Conservation (phyloP, 768 basidiomycete genomes). For the Leccinellum luteum region DNA sequence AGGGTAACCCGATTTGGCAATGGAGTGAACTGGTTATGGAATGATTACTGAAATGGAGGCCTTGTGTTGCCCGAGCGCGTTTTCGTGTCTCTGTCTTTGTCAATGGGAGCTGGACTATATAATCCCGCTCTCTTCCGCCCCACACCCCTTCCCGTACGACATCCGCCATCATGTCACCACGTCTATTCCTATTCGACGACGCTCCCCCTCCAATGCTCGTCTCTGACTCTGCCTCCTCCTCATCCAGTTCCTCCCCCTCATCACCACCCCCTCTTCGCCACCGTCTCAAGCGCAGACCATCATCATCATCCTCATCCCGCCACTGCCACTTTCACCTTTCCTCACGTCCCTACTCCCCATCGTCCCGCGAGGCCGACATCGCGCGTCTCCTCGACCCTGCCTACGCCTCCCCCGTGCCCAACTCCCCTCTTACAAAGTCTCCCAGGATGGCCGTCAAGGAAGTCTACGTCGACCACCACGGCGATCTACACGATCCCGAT, state of each 20-base stretch:
- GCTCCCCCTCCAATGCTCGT: slow-evolving; percentile 12
- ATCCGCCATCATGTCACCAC: background rate
- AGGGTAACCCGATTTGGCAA: slow-evolving; percentile 13
- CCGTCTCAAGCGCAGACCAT: slow-evolving; percentile 23
- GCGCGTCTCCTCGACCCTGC: slow-evolving; percentile 64
- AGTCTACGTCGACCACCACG: slow-evolving; percentile 59
- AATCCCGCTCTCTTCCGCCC: slow-evolving; percentile 25
- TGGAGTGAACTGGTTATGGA: slow-evolving; percentile 20
- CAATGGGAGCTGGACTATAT: slow-evolving; percentile 25
- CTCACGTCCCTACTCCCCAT: slow-evolving; percentile 33
- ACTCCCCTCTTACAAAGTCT: slow-evolving; percentile 21
- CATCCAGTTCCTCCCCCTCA: slow-evolving; percentile 10
- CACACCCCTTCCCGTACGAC: slow-evolving; percentile 1
- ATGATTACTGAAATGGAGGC: slow-evolving; percentile 30
- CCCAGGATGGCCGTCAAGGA: slow-evolving; percentile 15
- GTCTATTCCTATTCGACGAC: slow-evolving; percentile 2
- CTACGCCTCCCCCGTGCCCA: slow-evolving; percentile 41
- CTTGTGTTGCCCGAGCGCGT: slow-evolving; percentile 23
- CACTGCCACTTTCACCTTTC: background rate
- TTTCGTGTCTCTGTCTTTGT: slow-evolving; percentile 30
- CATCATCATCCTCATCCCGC: slow-evolving; percentile 31
- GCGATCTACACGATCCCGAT: slow-evolving; percentile 66
- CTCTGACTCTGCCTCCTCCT: slow-evolving; percentile 21
- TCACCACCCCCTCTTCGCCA: slow-evolving; percentile 20
- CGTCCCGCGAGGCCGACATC: slow-evolving; percentile 48